These are phyloP conservation scores for Xylariomycetidae sp. DNA, from an alignment of 2,329 filamentous ascomycete species.

Conservation along the genomic window DNA sequence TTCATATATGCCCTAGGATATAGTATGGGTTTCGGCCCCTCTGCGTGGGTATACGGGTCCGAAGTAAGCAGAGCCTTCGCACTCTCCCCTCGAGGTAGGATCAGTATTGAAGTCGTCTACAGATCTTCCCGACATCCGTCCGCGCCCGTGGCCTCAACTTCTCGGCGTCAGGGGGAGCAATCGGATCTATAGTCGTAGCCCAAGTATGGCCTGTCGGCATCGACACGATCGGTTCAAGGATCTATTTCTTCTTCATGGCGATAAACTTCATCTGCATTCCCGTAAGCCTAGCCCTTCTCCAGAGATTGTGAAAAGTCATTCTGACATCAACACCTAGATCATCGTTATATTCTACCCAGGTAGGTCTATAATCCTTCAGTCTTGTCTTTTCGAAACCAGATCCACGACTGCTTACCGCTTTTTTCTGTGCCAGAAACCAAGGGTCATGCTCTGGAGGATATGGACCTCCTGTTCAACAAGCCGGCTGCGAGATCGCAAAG, in stretches of 20 bases:
- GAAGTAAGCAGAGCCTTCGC: too few species aligned
- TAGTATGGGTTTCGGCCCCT: slow-evolving; percentile 51
- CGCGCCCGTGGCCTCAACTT: slow-evolving; percentile 53
- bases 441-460: slow-evolving; percentile 22
- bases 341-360: slow-evolving; percentile 24
- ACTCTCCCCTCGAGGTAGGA: too few species aligned
- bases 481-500: background rate
- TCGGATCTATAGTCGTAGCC: slow-evolving; percentile 50
- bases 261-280: slow-evolving; percentile 44
- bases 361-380: too few species aligned
- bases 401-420: too few species aligned
- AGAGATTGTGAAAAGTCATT: too few species aligned
- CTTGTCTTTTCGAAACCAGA: too few species aligned
- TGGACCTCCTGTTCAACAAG: slow-evolving; percentile 20
- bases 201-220: slow-evolving; percentile 54
- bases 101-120: too few species aligned
- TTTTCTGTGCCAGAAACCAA: too few species aligned
- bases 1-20: slow-evolving; percentile 57
- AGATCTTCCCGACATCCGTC: slow-evolving; percentile 55
- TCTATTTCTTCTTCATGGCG: slow-evolving; percentile 55
- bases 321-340: slow-evolving; percentile 13
- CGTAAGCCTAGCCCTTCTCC: slow-evolving; percentile 26
- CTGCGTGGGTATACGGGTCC: slow-evolving; percentile 55
- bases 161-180: slow-evolving; percentile 48
- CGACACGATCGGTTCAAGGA: slow-evolving; percentile 41